Percentiles rank a stretch among this genome's conserved stretches.
Conservation (phyloP, 2,329 filamentous ascomycete genomes). For the Clarireedia sp. region DNA sequence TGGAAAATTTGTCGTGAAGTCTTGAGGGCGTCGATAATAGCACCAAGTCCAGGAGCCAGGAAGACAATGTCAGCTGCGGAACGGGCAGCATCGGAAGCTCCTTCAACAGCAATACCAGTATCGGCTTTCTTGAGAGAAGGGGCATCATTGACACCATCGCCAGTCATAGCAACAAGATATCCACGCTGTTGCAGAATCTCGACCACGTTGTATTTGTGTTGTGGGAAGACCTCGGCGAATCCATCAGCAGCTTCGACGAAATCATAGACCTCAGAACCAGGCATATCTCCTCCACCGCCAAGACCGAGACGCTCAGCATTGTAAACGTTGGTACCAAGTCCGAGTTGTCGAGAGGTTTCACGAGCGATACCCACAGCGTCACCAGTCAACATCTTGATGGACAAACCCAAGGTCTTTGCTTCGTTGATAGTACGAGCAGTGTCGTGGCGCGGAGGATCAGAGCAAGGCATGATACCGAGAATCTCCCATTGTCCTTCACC, state of each 20-base stretch:
- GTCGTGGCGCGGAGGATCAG: conserved; percentile 83
- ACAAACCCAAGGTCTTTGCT: conserved; percentile 78
- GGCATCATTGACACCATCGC: conserved; percentile 91
- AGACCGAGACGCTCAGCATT: conserved; percentile 89
- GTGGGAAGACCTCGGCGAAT: conserved; percentile 89
- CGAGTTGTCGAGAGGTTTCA: conserved; percentile 85
- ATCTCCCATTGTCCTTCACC: conserved; percentile 79
- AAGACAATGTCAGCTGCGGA: conserved; percentile 92
- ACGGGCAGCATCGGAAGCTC: conserved; percentile 82
- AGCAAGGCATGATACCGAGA: conserved; percentile 91
- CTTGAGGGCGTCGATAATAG: conserved; percentile 88
- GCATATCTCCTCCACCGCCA: conserved; percentile 84
- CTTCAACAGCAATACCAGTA: conserved; percentile 90
- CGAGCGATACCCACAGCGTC: conserved; percentile 88
- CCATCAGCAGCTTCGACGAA: conserved; percentile 93
- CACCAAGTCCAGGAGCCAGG: conserved; percentile 81
- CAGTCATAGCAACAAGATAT: conserved; percentile 92
- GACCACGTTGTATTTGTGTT: conserved; percentile 93
- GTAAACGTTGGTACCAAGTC: conserved; percentile 88
- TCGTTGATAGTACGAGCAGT: conserved; percentile 86
- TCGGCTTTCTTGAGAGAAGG: conserved; percentile 93
- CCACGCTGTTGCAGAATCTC: conserved; percentile 91
- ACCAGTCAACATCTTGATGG: conserved; percentile 94
- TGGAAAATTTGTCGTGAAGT: conserved; percentile 93
- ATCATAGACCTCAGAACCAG: conserved; percentile 87